phyloP scores from a whole-genome alignment of 345 rosid genomes.

The Lepidium africanum region DNA sequence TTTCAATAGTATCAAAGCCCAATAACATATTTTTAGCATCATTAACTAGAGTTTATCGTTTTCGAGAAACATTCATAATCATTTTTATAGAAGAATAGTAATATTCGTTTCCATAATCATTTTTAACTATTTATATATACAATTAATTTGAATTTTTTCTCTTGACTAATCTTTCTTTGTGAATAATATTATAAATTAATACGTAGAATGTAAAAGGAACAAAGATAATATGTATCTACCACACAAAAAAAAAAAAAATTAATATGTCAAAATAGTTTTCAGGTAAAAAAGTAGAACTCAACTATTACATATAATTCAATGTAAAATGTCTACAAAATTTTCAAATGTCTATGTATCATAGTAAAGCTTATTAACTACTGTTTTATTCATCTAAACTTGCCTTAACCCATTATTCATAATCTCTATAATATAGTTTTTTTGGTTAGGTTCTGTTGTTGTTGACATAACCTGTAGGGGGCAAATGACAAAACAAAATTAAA shows the following conservation, averaged over 20 bases:
- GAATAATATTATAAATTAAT: too few species aligned
- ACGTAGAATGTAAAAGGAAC: not conserved
- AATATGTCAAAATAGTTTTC: not conserved
- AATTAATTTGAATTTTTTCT: too few species aligned
- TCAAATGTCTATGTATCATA: not conserved
- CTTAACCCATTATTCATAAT: conserved; percentile 3
- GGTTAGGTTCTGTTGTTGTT: not conserved
- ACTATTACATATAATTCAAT: not conserved
- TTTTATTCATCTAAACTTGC: conserved; percentile 14
- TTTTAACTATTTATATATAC: too few species aligned
- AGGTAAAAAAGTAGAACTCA: not conserved
- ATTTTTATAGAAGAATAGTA: too few species aligned
- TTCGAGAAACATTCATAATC: too few species aligned
- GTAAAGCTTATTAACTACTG: not conserved
- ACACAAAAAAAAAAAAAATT: too few species aligned
- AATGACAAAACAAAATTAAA: not conserved
- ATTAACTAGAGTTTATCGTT: too few species aligned
- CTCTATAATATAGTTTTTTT: not conserved
- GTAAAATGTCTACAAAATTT: conserved; percentile 6
- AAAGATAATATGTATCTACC: not conserved
- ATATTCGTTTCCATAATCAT: too few species aligned
- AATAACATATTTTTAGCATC: not conserved
- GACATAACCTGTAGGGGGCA: not conserved
- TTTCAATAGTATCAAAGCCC: not conserved
- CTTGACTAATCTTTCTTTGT: too few species aligned